Evolutionary conservation across 1,284 basidiomycete species (phyloP).

Genomic region (Cystobasidium slooffiae): DNA sequence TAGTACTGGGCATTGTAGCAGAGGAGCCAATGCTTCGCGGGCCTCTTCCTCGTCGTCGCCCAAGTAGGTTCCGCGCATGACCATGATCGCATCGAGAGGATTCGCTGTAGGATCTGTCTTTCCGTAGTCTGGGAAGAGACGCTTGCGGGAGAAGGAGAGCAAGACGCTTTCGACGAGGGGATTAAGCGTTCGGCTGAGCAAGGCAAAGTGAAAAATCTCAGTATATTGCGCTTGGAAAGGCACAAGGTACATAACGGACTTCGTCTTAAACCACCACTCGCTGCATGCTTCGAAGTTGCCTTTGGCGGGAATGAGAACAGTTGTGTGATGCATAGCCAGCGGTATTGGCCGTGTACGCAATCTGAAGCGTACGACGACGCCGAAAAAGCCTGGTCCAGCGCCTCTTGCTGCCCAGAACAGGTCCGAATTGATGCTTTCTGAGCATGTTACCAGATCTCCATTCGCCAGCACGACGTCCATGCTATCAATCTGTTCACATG

Average conservation of each 20-base stretch:
- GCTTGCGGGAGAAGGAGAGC: conserved; percentile 16
- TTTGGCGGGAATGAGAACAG: conserved; percentile 6
- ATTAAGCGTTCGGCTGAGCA: not conserved
- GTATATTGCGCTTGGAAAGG: not conserved
- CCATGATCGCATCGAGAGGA: conserved; percentile 6
- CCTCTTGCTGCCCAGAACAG: conserved; percentile 54
- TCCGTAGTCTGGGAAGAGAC: not conserved
- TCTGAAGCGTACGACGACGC: conserved; percentile 54
- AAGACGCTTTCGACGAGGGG: conserved; percentile 1
- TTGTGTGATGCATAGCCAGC: conserved; percentile 5
- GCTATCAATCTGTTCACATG: conserved; percentile 52
- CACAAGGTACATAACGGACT: not conserved
- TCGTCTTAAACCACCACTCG: conserved; percentile 10
- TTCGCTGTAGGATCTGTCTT: not conserved
- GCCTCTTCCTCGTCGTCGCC: conserved; percentile 5
- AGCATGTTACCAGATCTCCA: conserved; percentile 50
- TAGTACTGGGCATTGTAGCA: conserved; percentile 4
- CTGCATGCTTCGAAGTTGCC: conserved; percentile 6
- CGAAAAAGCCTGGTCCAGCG: conserved; percentile 52
- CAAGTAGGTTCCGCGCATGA: conserved; percentile 5
- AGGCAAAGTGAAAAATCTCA: not conserved
- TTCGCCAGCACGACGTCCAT: conserved; percentile 54
- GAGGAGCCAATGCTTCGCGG: conserved; percentile 1
- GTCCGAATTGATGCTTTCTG: conserved; percentile 47
- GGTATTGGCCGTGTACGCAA: conserved; percentile 47